A percentile compares a stretch with the other conserved stretches of the same genome.
phyloP scores from a whole-genome alignment of 495 filamentous ascomycete species.

The Aspergillus cristatus region DNA sequence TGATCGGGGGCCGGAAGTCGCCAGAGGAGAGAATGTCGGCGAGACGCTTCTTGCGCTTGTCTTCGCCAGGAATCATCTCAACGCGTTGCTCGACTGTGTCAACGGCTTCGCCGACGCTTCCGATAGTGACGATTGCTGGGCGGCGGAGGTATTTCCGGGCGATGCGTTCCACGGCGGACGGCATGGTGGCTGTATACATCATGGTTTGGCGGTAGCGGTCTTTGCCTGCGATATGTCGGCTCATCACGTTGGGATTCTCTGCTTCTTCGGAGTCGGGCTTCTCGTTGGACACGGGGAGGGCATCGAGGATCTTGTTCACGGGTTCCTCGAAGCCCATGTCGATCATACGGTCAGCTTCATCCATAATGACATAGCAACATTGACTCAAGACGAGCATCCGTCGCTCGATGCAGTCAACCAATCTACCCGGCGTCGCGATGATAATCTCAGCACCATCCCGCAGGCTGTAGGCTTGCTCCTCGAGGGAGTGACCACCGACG shows the following conservation, averaged over 20 bases:
- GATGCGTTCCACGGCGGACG: conserved; percentile 84
- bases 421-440: conserved; percentile 93
- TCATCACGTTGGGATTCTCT: conserved; percentile 80
- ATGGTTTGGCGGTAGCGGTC: conserved; percentile 95
- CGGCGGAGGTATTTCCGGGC: conserved; percentile 91
- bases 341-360: conserved; percentile 99
- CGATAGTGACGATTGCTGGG: conserved; percentile 91
- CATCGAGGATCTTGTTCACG: conserved; percentile 96
- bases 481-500: conserved; percentile 90
- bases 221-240: conserved; percentile 67
- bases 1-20: conserved; percentile 87
- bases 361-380: conserved; percentile 97
- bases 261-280: conserved; percentile 95
- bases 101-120: conserved; percentile 92
- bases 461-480: conserved; percentile 88
- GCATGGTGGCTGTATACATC: conserved; percentile 99
- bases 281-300: conserved; percentile 89
- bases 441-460: conserved; percentile 98
- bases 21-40: conserved; percentile 78
- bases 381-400: conserved; percentile 85
- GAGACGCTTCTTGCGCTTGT: conserved; percentile 95
- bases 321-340: conserved; percentile 97
- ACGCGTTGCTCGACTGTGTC: conserved; percentile 97
- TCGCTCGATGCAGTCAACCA: conserved; percentile 94
- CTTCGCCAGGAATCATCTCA: conserved; percentile 85